Evolutionary conservation across 1,284 basidiomycete species (phyloP), one percentile per base, ranked within the genome.

Genomic region (Trichosporon coremiiforme): DNA sequence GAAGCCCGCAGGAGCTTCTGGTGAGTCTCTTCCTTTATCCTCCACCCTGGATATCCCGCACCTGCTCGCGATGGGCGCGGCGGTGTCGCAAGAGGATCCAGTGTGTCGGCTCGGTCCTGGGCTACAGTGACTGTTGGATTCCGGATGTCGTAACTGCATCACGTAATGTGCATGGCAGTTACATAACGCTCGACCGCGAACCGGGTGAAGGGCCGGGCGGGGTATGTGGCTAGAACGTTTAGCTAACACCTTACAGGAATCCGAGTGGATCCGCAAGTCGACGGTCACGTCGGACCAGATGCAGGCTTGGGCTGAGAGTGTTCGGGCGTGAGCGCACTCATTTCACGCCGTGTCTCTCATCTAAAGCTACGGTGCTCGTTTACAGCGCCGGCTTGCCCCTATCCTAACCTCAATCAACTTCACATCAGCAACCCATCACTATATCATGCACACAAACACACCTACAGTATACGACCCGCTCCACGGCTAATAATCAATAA

Each of bases 1-100:
- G 87, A 79, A 92, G 90, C 53, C 93, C 94, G 4, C 92, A 92
- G 83, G 90, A 92, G 70, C 83, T 95, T 17, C 81, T 95, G 81
- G 93, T 82, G 65, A 75, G 81, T 79, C 29, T 33, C 12, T 38
- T 38, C 36, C 1, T 38, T 10, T 13, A 13, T 10, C 36, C 36
- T 38, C 36, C 36, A 13, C 36, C 36, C 13, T 38, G 36, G 36
- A 38, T 38, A 38, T 38, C 36, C 36, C 36, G 36, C 36, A 17
- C 35, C 29, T 4, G 57, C 31, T 8, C n/a, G 29, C 17, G 15
- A 4, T n/a, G 29, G 17, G 57, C 29, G 17, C 31, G 5, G 17
- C 31, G 5, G 57, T 17, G 22, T 25, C 20, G 8, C 2, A 53
- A 25, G 50, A 53, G 50, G 20, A 20, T 20, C 50, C 50, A 10